These are phyloP conservation scores for Bolboschoenus planiculmis DNA, from an alignment of 176 grass and related monocot species.

Conservation along the genomic window DNA sequence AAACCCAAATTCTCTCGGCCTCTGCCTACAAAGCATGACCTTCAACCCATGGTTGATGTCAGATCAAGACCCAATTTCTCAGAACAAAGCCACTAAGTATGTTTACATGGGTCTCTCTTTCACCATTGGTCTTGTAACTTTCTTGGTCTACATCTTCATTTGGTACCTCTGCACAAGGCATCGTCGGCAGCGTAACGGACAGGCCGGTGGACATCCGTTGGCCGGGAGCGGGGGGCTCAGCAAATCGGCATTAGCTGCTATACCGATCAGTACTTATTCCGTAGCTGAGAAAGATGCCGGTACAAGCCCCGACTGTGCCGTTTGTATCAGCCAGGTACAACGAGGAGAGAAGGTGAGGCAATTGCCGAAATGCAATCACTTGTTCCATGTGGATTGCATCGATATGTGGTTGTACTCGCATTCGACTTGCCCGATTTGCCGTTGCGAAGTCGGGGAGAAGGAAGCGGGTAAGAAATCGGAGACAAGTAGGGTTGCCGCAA, in stretches of 20 bases:
- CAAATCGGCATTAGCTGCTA: neutral
- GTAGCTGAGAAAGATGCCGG: neutral
- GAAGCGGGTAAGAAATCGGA: conserved; percentile 7
- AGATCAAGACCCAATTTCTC: conserved; percentile 37
- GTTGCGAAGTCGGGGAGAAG: neutral
- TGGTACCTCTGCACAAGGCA: conserved; percentile 39
- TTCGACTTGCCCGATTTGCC: conserved; percentile 28
- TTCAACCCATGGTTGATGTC: conserved; percentile 41
- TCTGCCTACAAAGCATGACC: conserved; percentile 15
- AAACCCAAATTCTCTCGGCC: neutral
- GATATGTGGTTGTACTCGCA: conserved; percentile 33
- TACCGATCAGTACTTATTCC: neutral
- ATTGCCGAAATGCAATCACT: conserved; percentile 25
- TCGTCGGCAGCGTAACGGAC: neutral
- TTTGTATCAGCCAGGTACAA: conserved; percentile 8
- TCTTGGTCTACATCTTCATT: conserved; percentile 51
- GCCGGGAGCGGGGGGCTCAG: neutral
- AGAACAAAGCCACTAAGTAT: conserved; percentile 27
- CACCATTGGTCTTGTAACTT: conserved; percentile 57
- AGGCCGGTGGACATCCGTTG: neutral
- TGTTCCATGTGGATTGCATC: conserved; percentile 22
- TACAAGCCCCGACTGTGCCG: neutral
- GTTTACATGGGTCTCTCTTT: conserved; percentile 66
- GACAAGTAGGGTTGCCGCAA: neutral
- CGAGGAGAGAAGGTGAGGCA: conserved; percentile 8